These are phyloP conservation scores for Nakaseomyces glabratus DNA, from an alignment of 1,139 yeast genomes.

Conservation along the genomic window DNA sequence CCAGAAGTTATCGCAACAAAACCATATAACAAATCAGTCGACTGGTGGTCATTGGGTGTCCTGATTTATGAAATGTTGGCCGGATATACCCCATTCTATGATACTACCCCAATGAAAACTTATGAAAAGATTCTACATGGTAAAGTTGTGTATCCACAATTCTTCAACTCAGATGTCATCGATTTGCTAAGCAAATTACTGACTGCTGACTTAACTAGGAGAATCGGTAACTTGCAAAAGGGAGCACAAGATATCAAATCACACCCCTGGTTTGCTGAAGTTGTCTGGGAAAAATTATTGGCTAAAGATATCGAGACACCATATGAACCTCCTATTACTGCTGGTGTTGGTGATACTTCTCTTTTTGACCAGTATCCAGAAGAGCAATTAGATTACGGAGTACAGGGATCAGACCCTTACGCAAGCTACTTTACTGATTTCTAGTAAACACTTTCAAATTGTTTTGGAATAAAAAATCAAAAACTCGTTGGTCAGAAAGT, in stretches of 20 bases:
- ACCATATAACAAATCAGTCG: constrained; percentile 94
- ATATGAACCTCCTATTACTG: constrained; percentile 93
- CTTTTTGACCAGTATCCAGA: constrained; percentile 93
- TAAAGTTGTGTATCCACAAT: constrained; percentile 78
- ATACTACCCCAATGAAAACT: constrained; percentile 94
- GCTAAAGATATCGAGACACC: constrained; percentile 94
- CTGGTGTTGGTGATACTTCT: constrained; percentile 93
- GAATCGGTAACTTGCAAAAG: constrained; percentile 85
- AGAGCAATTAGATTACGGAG: constrained; percentile 85
- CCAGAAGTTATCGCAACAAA: constrained; percentile 96
- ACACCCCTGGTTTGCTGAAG: constrained; percentile 94
- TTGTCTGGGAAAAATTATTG: constrained; percentile 87
- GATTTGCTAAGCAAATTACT: constrained; percentile 74
- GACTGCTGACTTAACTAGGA: constrained; percentile 80
- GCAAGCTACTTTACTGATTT: constrained; percentile 69
- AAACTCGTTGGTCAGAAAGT: too few species aligned
- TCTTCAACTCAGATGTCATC: constrained; percentile 80
- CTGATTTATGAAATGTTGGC: constrained; percentile 94
- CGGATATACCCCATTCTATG: constrained; percentile 96
- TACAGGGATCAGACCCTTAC: constrained; percentile 75
- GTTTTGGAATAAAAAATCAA: too few species aligned
- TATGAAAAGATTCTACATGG: constrained; percentile 90
- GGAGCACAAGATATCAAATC: constrained; percentile 85
- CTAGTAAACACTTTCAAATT: too few species aligned
- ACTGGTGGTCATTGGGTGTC: constrained; percentile 98